A percentile compares a stretch with the other conserved stretches of the same genome.
Conservation (phyloP, 192 early-diverging fungal genomes). For the Gryganskiella cystojenkinii region DNA sequence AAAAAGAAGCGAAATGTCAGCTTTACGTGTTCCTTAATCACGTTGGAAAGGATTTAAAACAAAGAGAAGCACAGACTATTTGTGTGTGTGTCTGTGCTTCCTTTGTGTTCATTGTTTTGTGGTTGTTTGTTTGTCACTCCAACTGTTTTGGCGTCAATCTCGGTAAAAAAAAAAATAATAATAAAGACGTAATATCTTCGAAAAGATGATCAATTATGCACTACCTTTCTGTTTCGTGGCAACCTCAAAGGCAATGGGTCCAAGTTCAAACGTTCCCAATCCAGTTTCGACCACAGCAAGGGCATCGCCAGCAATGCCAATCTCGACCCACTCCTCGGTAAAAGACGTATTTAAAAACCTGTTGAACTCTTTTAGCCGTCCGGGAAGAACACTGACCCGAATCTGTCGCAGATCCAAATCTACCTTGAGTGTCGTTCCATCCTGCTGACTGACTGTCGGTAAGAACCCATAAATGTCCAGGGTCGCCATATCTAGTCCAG, state of each 20-base stretch:
- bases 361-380: constrained; percentile 28
- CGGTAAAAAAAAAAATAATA: not conserved
- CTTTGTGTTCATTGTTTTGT: not conserved
- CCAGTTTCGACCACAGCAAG: constrained; percentile 36
- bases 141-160: not conserved
- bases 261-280: constrained; percentile 45
- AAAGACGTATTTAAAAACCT: constrained; percentile 39
- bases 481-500: constrained; percentile 17
- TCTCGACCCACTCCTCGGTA: constrained; percentile 26
- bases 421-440: constrained; percentile 23
- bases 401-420: constrained; percentile 15
- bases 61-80: not conserved
- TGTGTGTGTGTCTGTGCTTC: too few relatives aligned
- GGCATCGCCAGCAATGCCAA: constrained; percentile 39
- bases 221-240: constrained; percentile 33
- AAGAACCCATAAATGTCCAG: constrained; percentile 25
- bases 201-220: not conserved
- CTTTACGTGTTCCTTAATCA: not conserved
- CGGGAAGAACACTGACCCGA: constrained; percentile 1
- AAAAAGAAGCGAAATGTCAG: constrained; percentile 1
- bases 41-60: not conserved
- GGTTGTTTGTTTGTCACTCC: not conserved
- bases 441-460: constrained; percentile 33
- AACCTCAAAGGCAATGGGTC: constrained; percentile 42
- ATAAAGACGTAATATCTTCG: constrained; percentile 1